phyloP scores from a whole-genome alignment of 2,329 filamentous ascomycete genomes.

The Nothopassalora personata region DNA sequence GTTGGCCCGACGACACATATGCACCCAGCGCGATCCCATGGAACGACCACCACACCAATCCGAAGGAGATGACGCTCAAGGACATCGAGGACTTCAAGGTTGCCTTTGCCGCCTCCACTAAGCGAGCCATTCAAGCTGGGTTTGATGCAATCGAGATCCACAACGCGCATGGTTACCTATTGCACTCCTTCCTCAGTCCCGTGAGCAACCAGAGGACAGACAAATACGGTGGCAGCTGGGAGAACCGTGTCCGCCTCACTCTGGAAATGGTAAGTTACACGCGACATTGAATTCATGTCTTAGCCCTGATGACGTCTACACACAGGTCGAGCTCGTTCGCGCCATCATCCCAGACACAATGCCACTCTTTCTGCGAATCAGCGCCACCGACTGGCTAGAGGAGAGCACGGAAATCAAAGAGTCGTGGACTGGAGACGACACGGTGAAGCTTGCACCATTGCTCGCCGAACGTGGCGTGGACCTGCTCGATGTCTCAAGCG shows the following conservation, averaged over 20 bases:
- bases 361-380: conserved; percentile 69
- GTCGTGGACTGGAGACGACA: conserved; percentile 64
- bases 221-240: conserved; percentile 60
- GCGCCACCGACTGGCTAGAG: conserved; percentile 72
- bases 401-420: conserved; percentile 47
- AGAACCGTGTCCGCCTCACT: conserved; percentile 64
- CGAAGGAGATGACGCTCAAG: conserved; percentile 61
- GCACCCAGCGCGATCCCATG: conserved; percentile 59
- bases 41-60: conserved; percentile 54
- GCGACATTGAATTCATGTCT: too few species aligned
- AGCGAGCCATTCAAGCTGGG: conserved; percentile 50
- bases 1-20: conserved; percentile 49
- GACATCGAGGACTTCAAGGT: conserved; percentile 64
- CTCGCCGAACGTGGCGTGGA: conserved; percentile 73
- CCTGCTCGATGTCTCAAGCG: conserved; percentile 74
- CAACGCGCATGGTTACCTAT: conserved; percentile 70
- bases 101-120: conserved; percentile 58
- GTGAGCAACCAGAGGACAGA: conserved; percentile 65
- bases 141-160: conserved; percentile 78
- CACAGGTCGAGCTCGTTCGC: conserved; percentile 53
- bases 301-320: too few species aligned
- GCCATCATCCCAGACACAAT: conserved; percentile 59
- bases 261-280: conserved; percentile 50
- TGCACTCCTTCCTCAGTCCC: conserved; percentile 65
- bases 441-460: conserved; percentile 57